These are phyloP conservation scores for Thermothelomyces thermophilus DNA, from an alignment of 2,329 filamentous ascomycete genomes.

Conservation along the genomic window DNA sequence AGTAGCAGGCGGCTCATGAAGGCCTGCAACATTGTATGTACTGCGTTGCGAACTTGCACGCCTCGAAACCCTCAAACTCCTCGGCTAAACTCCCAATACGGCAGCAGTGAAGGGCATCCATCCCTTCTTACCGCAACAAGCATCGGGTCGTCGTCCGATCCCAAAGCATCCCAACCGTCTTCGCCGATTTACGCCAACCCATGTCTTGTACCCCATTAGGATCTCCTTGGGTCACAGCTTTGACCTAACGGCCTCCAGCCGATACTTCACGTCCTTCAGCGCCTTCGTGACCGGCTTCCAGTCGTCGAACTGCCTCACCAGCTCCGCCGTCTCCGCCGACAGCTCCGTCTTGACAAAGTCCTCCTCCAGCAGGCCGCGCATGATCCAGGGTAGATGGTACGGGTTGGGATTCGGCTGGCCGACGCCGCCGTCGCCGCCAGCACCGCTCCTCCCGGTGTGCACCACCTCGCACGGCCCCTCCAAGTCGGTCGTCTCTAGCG, in stretches of 20 bases:
- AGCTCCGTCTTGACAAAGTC: constrained; percentile 80
- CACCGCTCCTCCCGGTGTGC: constrained; percentile 36
- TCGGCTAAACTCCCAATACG: no score
- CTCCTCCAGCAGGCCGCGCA: constrained; percentile 88
- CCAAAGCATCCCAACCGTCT: no score
- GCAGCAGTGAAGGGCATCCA: no score
- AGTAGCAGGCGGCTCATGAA: no score
- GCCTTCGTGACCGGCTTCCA: constrained; percentile 90
- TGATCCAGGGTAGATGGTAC: constrained; percentile 89
- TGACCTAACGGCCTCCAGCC: constrained; percentile 83
- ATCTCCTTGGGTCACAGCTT: constrained; percentile 48
- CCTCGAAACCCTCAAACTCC: no score
- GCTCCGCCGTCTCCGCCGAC: constrained; percentile 65
- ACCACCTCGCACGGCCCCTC: constrained; percentile 44
- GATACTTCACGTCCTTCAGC: constrained; percentile 91
- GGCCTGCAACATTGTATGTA: no score
- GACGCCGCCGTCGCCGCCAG: background rate
- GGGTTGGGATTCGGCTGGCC: constrained; percentile 60
- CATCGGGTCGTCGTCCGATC: no score
- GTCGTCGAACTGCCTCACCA: constrained; percentile 83
- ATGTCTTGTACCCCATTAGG: no score
- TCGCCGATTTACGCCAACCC: no score
- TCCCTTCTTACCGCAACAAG: no score
- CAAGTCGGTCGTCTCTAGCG: constrained; percentile 61
- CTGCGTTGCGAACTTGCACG: no score